phyloP scores from a whole-genome alignment of 2,329 filamentous ascomycete species.

The Cladosporium sp. region DNA sequence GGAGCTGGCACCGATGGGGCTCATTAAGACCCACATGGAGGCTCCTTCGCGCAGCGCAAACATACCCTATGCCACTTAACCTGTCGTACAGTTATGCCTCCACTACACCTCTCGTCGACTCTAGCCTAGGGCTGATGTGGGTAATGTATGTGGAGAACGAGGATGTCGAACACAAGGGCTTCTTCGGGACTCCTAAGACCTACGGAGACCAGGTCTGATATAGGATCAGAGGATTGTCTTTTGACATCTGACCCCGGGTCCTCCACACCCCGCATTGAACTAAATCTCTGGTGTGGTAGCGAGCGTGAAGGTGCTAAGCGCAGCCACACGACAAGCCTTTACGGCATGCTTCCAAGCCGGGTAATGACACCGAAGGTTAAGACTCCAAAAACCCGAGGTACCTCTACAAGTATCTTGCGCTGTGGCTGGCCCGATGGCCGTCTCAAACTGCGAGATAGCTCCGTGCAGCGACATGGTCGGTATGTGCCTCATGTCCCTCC shows the following conservation, averaged over 20 bases:
- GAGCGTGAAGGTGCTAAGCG: neutral
- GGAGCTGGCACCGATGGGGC: too few relatives aligned
- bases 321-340: neutral
- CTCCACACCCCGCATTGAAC: conserved; percentile 10
- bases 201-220: neutral
- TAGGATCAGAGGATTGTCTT: neutral
- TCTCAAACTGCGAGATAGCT: too few relatives aligned
- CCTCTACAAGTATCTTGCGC: too few relatives aligned
- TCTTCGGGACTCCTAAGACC: neutral
- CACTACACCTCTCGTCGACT: too few relatives aligned
- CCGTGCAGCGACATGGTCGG: too few relatives aligned
- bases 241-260: conserved; percentile 1
- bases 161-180: neutral
- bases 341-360: neutral
- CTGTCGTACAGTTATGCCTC: too few relatives aligned
- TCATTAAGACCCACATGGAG: too few relatives aligned
- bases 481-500: neutral
- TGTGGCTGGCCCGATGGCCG: too few relatives aligned
- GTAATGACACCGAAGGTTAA: neutral
- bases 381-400: neutral
- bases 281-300: neutral
- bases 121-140: too few relatives aligned
- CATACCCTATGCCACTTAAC: too few relatives aligned
- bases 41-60: too few relatives aligned
- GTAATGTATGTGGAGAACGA: neutral